Conservation (phyloP, 2,329 filamentous ascomycete genomes). For the Phaeosphaeria sp. region DNA sequence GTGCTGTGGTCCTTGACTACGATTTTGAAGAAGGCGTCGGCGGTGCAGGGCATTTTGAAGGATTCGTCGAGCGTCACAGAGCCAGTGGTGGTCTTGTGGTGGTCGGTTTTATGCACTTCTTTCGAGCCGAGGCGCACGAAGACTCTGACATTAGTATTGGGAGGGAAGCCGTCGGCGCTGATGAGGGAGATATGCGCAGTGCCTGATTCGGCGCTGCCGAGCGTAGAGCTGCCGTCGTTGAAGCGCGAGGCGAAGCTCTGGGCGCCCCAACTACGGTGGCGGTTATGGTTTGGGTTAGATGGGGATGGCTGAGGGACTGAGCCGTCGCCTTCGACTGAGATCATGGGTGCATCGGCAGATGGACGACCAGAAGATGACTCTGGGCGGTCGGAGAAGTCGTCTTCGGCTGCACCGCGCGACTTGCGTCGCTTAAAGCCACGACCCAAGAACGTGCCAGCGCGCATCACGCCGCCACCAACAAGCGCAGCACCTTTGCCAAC, state of each 20-base stretch:
- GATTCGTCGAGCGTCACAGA: conserved; percentile 68
- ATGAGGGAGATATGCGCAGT: conserved; percentile 82
- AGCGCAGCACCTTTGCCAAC: conserved; percentile 75
- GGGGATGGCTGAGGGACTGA: conserved; percentile 12
- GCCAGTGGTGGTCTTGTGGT: conserved; percentile 75
- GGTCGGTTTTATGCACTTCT: conserved; percentile 89
- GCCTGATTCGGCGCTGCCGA: conserved; percentile 66
- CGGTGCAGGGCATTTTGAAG: conserved; percentile 77
- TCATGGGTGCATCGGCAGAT: conserved; percentile 37
- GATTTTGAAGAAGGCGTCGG: conserved; percentile 86
- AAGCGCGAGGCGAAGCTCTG: conserved; percentile 48
- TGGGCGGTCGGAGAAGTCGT: conserved; percentile 51
- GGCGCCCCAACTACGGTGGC: conserved; percentile 45
- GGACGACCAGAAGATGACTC: conserved; percentile 48
- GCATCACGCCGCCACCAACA: conserved; percentile 81
- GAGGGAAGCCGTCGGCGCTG: conserved; percentile 77
- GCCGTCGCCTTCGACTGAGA: conserved; percentile 38
- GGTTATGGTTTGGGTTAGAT: conserved; percentile 30
- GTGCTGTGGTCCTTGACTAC: conserved; percentile 84
- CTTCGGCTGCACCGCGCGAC: conserved; percentile 55
- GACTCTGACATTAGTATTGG: conserved; percentile 79
- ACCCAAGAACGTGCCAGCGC: conserved; percentile 88
- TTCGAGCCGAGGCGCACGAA: conserved; percentile 72
- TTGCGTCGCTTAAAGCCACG: conserved; percentile 81
- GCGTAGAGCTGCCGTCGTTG: conserved; percentile 48